Conservation (phyloP, 139 green algal genomes). For the Micractinium sp. region DNA sequence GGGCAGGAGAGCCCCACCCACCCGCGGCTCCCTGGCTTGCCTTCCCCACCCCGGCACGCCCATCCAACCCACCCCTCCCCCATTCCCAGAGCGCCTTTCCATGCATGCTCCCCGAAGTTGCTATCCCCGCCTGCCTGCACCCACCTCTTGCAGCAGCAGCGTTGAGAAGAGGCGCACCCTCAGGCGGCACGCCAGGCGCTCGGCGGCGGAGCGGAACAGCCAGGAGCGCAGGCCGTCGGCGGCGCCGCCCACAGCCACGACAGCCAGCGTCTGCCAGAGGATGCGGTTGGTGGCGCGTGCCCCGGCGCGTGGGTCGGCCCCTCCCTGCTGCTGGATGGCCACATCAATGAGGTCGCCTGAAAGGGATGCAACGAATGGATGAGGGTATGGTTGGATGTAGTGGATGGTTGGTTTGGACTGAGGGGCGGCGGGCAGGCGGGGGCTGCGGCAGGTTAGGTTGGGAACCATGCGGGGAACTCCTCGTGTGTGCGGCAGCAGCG, state of each 20-base stretch:
- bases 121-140: neutral
- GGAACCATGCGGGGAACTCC: too few relatives aligned
- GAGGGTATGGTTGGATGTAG: neutral
- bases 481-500: neutral
- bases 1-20: too few relatives aligned
- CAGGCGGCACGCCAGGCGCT: slow-evolving; percentile 59
- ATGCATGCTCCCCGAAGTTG: too few relatives aligned
- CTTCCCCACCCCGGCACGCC: too few relatives aligned
- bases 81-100: too few relatives aligned
- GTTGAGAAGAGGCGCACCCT: slow-evolving; percentile 44
- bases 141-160: slow-evolving; percentile 37
- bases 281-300: slow-evolving; percentile 38
- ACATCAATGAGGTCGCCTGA: slow-evolving; percentile 54
- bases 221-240: slow-evolving; percentile 26
- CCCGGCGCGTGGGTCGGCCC: neutral
- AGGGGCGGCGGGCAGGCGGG: neutral
- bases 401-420: too few relatives aligned
- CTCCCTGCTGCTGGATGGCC: slow-evolving; percentile 44
- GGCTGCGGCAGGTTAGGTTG: neutral
- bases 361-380: neutral
- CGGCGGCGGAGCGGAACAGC: slow-evolving; percentile 61
- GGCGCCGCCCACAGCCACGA: neutral
- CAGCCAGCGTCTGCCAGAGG: slow-evolving; percentile 23
- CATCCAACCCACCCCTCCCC: neutral
- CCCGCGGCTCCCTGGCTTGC: too few relatives aligned